Base-by-base conservation (phyloP, 129 eudicot genomes). In the Flaveria bidentis region DNA sequence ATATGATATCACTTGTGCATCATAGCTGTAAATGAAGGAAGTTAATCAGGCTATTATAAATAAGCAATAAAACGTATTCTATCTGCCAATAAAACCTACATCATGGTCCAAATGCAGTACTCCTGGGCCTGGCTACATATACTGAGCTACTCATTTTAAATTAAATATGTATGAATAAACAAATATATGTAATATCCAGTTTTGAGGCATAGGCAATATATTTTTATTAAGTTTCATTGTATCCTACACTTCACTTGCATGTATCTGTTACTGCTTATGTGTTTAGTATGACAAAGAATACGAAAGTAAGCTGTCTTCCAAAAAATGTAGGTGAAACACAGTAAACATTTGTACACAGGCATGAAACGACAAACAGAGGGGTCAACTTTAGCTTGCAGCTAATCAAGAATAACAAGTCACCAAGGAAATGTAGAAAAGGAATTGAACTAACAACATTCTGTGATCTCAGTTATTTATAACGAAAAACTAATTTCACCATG, bases 381-480 rank as follows among this genome's bases (percentile, higher is more conserved):
- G 41, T 36, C 41, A 36, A 36, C 41, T 3, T 36, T 9, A 45
- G 16, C 2, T 69, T 58, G 25, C 10, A 44, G 3, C 71, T 45
- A 45, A 45, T 45, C 49, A 10, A 45, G 49, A 45, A 45, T 45
- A 45, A 45, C 13, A 15, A 69, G 25, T 69, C 6, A 36, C 74
- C 44, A 46, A 8, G 30, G 74, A 26, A 70, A 70, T 16, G 39
- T 26, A 68, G 18, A 23, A 44, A 69, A 47, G 22, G 41, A 69
- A 69, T 46, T 69, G 42, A 47, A 46, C 2, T 69, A 69, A 46
- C 16, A 49, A 45, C 58, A 46, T n/a, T 51, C 64, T 71, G 63
- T 12, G 33, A 36, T 71, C 51, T 36, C 51, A 72, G 5, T 9
- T 50, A 49, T 49, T 70, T 15, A 50, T 49, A 10, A 70, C 16